Base-by-base conservation (phyloP, 371 early-diverging fungal species). In the Mycotypha africana region DNA sequence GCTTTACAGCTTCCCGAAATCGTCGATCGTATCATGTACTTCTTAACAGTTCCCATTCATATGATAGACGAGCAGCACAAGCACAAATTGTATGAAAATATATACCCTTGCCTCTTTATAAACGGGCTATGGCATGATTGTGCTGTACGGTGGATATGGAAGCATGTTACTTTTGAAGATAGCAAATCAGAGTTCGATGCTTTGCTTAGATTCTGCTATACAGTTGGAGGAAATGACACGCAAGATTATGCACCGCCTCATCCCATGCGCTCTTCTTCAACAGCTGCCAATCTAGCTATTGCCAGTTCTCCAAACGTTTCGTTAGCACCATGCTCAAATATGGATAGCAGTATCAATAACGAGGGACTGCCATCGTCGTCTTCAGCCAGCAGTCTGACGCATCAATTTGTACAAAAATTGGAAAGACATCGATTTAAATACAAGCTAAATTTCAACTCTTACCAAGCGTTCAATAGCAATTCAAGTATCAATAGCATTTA, bases 91-190 rank as follows among this genome's bases (percentile, higher is more conserved):
- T 59, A 58, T 26, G 40, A 51, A 21, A 21, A 37, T 15, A 57
- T 65, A 2, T 45, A 65, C 45, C 46, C 53, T 12, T 49, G 57
- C 17, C 33, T 61, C 15, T 32, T 47, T 20, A 61, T 65, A 10
- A 60, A 60, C 33, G 22, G 39, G 16, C 40, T 60, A 12, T 65
- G 65, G 61, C 51, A 65, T 48, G 55, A 50, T 35, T 57, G 61
- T 49, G 56, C 61, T 8, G 47, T 49, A 2, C 50, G 65, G 15
- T 35, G 51, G 2, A 37, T 65, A 19, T 65, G 65, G 65, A 40
- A 49, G 19, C 21, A 48, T n/a, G 19, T 65, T 7, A 32, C 36
- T 4, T 65, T 65, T 51, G 62, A 65, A 34, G 65, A 57, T n/a
- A 50, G 24, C 0, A 47, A 54, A 41, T 34, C 40, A 12, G 62